Base-by-base conservation (phyloP, 306 rosid genomes). In the Purshia tridentata region DNA sequence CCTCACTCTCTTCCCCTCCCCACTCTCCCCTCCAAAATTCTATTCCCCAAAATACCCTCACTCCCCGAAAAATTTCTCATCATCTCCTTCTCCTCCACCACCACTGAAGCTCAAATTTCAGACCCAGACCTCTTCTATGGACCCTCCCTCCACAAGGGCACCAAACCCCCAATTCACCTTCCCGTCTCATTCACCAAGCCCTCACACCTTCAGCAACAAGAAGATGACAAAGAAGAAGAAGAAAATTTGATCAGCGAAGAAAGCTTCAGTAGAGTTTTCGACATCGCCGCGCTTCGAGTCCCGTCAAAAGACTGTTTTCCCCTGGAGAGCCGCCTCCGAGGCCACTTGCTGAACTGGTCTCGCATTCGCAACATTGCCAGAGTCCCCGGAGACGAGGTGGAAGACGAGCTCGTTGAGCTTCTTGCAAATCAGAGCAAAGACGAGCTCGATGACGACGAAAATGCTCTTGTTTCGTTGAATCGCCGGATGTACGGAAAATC, bases 261-360 rank as follows among this genome's bases (percentile, higher is more conserved):
- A n/a, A 45, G 58, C 59, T 94, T 94, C 88, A 77, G 85, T 4
- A 78, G 97, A 56, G 72, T 86, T 72, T 94, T 85, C 81, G 66
- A 87, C 45, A 59, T 91, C 64, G 79, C 93, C 20, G 99, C 97
- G 11, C 89, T 91, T 58, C 94, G 99, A 8, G 93, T 89, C 66
- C 95, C 96, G 45, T 77, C 96, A 47, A 61, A 82, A 53, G 82
- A 88, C 53, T 91, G 99, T 81, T 84, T 78, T 76, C 72, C 87
- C 58, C 88, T 94, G 42, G 99, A 94, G 79, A 67, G 48, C 70
- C 89, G 89, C 58, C 88, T 91, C 79, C 92, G 99, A 0, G 97
- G 99, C 19, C 99, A 94, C 82, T 90, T 91, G 62, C 81, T 94
- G 78, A 94, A 94, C 74, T 94, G 99, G 99, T 96, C 99, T 12